Base-by-base conservation (phyloP, 176 grass and related monocot genomes). In the Calamus simplicifolius region DNA sequence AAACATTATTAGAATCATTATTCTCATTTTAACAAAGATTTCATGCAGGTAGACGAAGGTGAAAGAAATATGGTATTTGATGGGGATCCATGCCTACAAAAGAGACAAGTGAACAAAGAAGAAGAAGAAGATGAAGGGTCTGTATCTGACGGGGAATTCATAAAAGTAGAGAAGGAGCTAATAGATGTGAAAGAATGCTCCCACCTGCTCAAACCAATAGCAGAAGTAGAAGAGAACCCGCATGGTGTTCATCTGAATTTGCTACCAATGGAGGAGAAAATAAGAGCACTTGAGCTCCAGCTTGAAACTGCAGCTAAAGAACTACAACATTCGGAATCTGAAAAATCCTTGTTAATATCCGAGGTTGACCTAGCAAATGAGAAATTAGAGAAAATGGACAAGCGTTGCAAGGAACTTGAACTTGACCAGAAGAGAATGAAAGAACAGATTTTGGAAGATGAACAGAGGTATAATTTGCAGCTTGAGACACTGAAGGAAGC, bases 71-170 rank as follows among this genome's bases (percentile, higher is more conserved):
- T 62, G 63, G 19, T 80, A 68, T 27, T 48, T 3, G 73, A 81
- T 21, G 67, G 72, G 16, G 61, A 78, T 53, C 78, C 81, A 64
- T 75, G 82, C 53, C 26, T 72, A 30, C 50, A 69, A 54, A 28
- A 30, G 18, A 84, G 81, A 73, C 76, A 72, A 75, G 63, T 28
- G 74, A 66, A 75, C 48, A 85, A 72, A 38, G 68, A 80, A 58
- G 86, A 85, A 21, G 80, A 96, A 57, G 86, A 90, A 27, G 92
- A 96, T 53, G 86, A 90, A 30, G 92, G 80, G 50, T 56, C 75
- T 73, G 76, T 81, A 75, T 87, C 79, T 17, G 92, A 87, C 54
- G 83, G 79, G 28, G 82, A 78, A 75, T 71, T 71, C 56, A 71
- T 71, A 21, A 60, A 71, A 48, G 55, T 71, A 19, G 56, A 70